These are phyloP conservation scores for Thermomyces lanuginosus DNA, from an alignment of 2,329 filamentous ascomycete genomes.

Conservation along the genomic window DNA sequence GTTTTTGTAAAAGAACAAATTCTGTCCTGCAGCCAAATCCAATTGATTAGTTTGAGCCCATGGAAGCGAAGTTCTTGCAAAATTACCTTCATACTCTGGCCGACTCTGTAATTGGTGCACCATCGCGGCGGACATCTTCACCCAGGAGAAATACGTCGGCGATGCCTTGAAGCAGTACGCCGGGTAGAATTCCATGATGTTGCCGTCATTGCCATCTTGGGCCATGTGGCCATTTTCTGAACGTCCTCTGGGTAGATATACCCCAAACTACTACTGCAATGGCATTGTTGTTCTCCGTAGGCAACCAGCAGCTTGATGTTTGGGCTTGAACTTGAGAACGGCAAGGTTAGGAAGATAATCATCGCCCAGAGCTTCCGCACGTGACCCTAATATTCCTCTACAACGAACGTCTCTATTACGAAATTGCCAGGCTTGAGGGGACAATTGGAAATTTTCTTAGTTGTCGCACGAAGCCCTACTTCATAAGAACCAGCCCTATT, in stretches of 20 bases:
- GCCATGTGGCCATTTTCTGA: constrained; percentile 6
- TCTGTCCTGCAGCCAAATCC: constrained; percentile 31
- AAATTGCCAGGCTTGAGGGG: no score
- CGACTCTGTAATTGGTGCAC: constrained; percentile 36
- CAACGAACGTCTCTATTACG: no score
- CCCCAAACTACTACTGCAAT: no score
- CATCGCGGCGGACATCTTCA: constrained; percentile 41
- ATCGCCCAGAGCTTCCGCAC: no score
- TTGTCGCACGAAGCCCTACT: no score
- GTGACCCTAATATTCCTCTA: no score
- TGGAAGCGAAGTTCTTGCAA: background rate
- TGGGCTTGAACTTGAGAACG: no score
- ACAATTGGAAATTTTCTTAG: no score
- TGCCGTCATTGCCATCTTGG: constrained; percentile 5
- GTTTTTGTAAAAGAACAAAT: constrained; percentile 50
- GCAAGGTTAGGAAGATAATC: no score
- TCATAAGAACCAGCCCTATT: no score
- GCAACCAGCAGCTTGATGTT: no score
- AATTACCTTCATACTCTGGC: constrained; percentile 35
- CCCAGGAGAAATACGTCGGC: constrained; percentile 47
- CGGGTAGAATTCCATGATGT: constrained; percentile 32
- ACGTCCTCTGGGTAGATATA: background rate
- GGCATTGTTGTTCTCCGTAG: no score
- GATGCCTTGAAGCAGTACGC: constrained; percentile 44
- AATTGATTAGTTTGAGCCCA: constrained; percentile 1